Evolutionary conservation across 2,329 filamentous ascomycete genomes (phyloP).

Genomic region (Neonectria faginata): DNA sequence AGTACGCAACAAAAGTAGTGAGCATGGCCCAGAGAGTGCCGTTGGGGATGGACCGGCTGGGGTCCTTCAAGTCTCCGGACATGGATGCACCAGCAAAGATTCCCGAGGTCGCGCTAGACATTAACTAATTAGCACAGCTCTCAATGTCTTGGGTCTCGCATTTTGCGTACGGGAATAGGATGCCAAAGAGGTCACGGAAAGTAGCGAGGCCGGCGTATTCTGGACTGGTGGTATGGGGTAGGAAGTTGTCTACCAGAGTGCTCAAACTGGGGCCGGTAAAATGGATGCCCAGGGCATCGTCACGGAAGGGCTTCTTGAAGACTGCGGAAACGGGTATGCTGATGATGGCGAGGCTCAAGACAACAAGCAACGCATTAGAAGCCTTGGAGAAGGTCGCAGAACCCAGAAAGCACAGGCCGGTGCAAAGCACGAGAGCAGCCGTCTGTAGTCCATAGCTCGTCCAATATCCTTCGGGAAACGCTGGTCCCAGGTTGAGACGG

Average conservation of each 20-base stretch:
- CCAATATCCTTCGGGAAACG: constrained; percentile 79
- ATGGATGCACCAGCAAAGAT: constrained; percentile 84
- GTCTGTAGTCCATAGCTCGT: constrained; percentile 82
- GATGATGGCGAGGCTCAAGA: constrained; percentile 78
- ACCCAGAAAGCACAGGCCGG: constrained; percentile 80
- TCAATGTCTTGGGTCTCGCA: neutral
- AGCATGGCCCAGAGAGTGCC: constrained; percentile 84
- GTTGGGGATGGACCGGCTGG: constrained; percentile 84
- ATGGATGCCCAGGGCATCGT: constrained; percentile 70
- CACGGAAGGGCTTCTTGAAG: constrained; percentile 74
- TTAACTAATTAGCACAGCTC: constrained; percentile 46
- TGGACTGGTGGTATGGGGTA: constrained; percentile 74
- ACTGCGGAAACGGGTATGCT: constrained; percentile 86
- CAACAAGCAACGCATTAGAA: constrained; percentile 79
- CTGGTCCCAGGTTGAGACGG: constrained; percentile 76
- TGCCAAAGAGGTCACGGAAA: constrained; percentile 86
- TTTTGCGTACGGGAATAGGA: constrained; percentile 74
- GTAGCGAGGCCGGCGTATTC: constrained; percentile 73
- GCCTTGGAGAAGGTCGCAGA: constrained; percentile 84
- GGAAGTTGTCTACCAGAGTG: constrained; percentile 80
- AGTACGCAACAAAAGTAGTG: constrained; percentile 81
- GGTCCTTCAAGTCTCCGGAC: constrained; percentile 86
- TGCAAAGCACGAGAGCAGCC: constrained; percentile 76
- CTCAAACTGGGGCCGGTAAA: constrained; percentile 81
- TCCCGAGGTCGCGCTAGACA: constrained; percentile 60